Conservation (phyloP, 495 filamentous ascomycete genomes). For the Penicillium fimorum region DNA sequence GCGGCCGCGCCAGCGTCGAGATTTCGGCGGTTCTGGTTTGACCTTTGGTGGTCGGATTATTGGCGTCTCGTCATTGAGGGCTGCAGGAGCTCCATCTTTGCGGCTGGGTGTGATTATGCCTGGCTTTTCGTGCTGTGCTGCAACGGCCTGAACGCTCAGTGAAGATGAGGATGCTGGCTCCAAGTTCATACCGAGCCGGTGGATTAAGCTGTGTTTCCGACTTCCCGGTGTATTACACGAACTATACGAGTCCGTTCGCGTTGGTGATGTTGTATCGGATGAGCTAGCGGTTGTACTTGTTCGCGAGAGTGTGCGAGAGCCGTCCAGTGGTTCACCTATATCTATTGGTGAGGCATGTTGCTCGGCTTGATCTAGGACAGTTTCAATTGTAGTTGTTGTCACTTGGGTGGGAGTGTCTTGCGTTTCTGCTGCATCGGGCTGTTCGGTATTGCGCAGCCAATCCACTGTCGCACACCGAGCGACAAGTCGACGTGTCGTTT, state of each 20-base stretch:
- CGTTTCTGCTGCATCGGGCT: slow-evolving; percentile 6
- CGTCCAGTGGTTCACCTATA: slow-evolving; percentile 28
- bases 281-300: slow-evolving; percentile 43
- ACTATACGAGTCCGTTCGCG: slow-evolving; percentile 27
- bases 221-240: slow-evolving; percentile 22
- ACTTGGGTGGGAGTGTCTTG: slow-evolving; percentile 14
- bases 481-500: slow-evolving; percentile 83
- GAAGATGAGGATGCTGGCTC: slow-evolving; percentile 46
- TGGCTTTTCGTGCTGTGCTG: slow-evolving; percentile 76
- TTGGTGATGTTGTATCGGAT: slow-evolving; percentile 30
- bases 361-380: slow-evolving; percentile 22
- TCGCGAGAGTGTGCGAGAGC: slow-evolving; percentile 38
- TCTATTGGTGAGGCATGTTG: slow-evolving; percentile 26
- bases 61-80: slow-evolving; percentile 20
- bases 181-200: slow-evolving; percentile 47
- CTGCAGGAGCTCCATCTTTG: slow-evolving; percentile 32
- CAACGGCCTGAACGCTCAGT: slow-evolving; percentile 74
- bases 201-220: slow-evolving; percentile 27
- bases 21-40: slow-evolving; percentile 46
- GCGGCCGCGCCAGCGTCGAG: slow-evolving; percentile 44
- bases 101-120: slow-evolving; percentile 81
- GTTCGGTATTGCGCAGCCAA: slow-evolving; percentile 63
- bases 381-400: slow-evolving; percentile 24
- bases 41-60: slow-evolving; percentile 32
- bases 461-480: slow-evolving; percentile 76